Conservation (phyloP, 768 basidiomycete species). For the Lactifluus hygrophoroides region DNA sequence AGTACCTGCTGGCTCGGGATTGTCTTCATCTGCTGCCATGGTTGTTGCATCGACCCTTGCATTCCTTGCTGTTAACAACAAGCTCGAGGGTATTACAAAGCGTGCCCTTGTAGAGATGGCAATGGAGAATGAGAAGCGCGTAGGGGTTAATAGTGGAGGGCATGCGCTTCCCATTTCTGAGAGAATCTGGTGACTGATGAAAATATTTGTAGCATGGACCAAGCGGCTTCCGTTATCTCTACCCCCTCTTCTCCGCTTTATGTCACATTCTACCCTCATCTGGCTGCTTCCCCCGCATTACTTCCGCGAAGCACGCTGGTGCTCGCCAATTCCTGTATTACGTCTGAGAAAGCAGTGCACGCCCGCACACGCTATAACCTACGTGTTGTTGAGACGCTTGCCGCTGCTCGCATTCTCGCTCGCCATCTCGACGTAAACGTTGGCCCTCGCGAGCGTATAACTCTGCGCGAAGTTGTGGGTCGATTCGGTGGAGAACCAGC, state of each 20-base stretch:
- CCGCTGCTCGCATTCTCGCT: slow-evolving; percentile 67
- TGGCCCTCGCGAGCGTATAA: slow-evolving; percentile 42
- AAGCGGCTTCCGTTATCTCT: slow-evolving; percentile 81
- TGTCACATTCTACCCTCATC: slow-evolving; percentile 71
- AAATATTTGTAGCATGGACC: slow-evolving; percentile 60
- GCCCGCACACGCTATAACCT: slow-evolving; percentile 80
- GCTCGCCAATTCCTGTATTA: slow-evolving; percentile 76
- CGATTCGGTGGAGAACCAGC: slow-evolving; percentile 41
- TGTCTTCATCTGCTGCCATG: slow-evolving; percentile 86
- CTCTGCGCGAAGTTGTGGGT: slow-evolving; percentile 59
- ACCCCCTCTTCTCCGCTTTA: slow-evolving; percentile 62
- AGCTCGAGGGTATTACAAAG: slow-evolving; percentile 47
- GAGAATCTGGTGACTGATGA: background rate
- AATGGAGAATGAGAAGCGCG: slow-evolving; percentile 77
- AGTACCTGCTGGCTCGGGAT: slow-evolving; percentile 79
- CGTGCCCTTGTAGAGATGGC: slow-evolving; percentile 70
- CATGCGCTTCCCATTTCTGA: slow-evolving; percentile 27
- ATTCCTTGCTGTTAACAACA: slow-evolving; percentile 70
- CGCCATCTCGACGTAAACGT: slow-evolving; percentile 42
- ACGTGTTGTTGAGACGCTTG: slow-evolving; percentile 85
- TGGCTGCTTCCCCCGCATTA: slow-evolving; percentile 56
- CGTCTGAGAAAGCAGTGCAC: slow-evolving; percentile 69
- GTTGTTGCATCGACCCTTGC: slow-evolving; percentile 80
- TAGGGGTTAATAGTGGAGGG: slow-evolving; percentile 80
- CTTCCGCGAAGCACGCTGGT: slow-evolving; percentile 62